Percentiles rank a stretch among this genome's conserved stretches.
phyloP scores from a whole-genome alignment of 768 basidiomycete species.

The Lentinula detonsa region DNA sequence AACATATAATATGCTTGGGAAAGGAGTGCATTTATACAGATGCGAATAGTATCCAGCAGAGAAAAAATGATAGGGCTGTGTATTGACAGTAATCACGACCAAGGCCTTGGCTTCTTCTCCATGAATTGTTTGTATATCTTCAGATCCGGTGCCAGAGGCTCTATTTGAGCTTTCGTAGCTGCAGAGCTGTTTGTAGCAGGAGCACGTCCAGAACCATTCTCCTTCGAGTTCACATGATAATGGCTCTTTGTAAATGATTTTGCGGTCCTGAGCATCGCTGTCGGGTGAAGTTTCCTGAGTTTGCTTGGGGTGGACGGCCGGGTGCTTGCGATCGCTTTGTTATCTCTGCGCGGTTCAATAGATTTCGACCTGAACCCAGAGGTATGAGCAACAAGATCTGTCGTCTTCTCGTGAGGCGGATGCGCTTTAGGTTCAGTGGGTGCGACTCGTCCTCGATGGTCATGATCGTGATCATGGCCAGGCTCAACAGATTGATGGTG shows the following conservation, averaged over 20 bases:
- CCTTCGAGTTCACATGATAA: not conserved
- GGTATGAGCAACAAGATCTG: not conserved
- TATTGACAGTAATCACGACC: not conserved
- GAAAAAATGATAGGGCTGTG: not conserved
- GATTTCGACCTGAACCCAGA: not conserved
- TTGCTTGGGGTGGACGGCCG: not conserved
- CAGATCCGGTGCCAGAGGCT: not conserved
- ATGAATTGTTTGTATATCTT: constrained; percentile 4
- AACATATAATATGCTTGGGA: not conserved
- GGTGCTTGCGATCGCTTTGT: not conserved
- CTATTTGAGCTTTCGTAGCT: not conserved
- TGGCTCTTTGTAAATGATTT: not conserved
- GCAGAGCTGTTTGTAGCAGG: not conserved
- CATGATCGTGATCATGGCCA: not conserved
- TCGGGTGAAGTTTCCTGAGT: not conserved
- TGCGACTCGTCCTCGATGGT: not conserved
- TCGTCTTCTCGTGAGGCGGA: not conserved
- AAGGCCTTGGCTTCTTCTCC: not conserved
- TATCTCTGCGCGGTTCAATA: not conserved
- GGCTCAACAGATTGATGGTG: not conserved
- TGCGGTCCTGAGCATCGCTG: not conserved
- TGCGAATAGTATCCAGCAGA: too few species aligned
- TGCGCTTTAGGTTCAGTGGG: not conserved
- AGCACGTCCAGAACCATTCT: not conserved
- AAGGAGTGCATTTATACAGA: too few species aligned